Conservation (phyloP, 129 eudicot species). For the Erigeron canadensis region DNA sequence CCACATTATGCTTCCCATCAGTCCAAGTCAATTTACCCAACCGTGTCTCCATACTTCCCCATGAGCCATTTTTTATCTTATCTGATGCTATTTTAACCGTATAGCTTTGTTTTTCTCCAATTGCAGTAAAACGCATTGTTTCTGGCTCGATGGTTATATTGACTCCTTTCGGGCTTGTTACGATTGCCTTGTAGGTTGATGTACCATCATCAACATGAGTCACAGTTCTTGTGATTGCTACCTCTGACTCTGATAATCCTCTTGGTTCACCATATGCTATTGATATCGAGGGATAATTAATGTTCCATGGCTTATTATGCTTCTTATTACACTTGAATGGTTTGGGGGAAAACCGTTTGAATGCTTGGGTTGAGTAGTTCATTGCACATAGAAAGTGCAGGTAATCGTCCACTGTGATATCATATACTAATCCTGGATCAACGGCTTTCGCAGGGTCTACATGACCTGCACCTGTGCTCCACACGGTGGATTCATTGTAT, state of each 20-base stretch:
- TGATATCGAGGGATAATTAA: constrained; percentile 71
- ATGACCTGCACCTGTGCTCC: constrained; percentile 84
- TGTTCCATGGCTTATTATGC: constrained; percentile 60
- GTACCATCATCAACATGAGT: constrained; percentile 55
- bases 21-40: constrained; percentile 64
- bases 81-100: constrained; percentile 42
- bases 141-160: constrained; percentile 44
- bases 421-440: constrained; percentile 82
- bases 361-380: constrained; percentile 38
- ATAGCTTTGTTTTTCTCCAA: constrained; percentile 58
- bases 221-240: constrained; percentile 54
- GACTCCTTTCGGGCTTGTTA: constrained; percentile 42
- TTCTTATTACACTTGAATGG: constrained; percentile 33
- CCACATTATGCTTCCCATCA: constrained; percentile 58
- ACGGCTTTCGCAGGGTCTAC: constrained; percentile 65
- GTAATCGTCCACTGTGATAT: constrained; percentile 47
- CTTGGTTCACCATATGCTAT: constrained; percentile 37
- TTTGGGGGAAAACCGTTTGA: constrained; percentile 39
- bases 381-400: constrained; percentile 62
- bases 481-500: constrained; percentile 39
- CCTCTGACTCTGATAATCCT: constrained; percentile 17
- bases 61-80: constrained; percentile 30
- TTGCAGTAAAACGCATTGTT: constrained; percentile 40
- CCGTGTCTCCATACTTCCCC: constrained; percentile 35
- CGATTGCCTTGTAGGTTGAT: constrained; percentile 37